Conservation (phyloP, 192 early-diverging fungal genomes). For the Backusella macrospora region DNA sequence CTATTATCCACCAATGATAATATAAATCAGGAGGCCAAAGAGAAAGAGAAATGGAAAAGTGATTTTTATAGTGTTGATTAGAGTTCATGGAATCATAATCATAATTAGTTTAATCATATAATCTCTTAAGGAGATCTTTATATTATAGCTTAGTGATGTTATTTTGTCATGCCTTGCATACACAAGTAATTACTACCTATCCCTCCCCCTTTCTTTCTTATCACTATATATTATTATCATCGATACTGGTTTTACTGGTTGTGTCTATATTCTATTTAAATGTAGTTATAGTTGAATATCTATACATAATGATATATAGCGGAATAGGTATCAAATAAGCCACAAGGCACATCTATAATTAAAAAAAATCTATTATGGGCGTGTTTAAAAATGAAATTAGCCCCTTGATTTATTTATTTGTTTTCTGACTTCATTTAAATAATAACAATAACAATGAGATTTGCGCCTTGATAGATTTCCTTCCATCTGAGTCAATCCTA, state of each 20-base stretch:
- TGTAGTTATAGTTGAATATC: too few species aligned
- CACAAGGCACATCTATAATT: neutral
- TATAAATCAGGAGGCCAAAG: too few species aligned
- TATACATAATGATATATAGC: too few species aligned
- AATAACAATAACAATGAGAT: neutral
- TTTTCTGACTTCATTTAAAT: slow-evolving; percentile 8
- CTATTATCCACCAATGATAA: too few species aligned
- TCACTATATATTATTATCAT: neutral
- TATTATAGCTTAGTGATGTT: neutral
- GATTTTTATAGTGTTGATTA: neutral
- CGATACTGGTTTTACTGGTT: neutral
- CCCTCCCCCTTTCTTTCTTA: neutral
- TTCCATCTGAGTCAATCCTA: slow-evolving; percentile 6
- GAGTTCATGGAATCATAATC: neutral
- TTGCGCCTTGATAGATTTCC: neutral
- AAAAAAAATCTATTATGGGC: neutral
- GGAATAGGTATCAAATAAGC: too few species aligned
- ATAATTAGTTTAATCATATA: neutral
- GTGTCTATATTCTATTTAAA: neutral
- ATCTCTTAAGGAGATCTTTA: neutral
- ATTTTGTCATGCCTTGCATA: slow-evolving; percentile 12
- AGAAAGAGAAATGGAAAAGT: neutral
- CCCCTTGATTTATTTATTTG: neutral
- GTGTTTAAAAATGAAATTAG: slow-evolving; percentile 14
- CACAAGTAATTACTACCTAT: neutral